These are phyloP conservation scores for Euphorbia schlechtendalii DNA, from an alignment of 441 rosid species.

Conservation along the genomic window DNA sequence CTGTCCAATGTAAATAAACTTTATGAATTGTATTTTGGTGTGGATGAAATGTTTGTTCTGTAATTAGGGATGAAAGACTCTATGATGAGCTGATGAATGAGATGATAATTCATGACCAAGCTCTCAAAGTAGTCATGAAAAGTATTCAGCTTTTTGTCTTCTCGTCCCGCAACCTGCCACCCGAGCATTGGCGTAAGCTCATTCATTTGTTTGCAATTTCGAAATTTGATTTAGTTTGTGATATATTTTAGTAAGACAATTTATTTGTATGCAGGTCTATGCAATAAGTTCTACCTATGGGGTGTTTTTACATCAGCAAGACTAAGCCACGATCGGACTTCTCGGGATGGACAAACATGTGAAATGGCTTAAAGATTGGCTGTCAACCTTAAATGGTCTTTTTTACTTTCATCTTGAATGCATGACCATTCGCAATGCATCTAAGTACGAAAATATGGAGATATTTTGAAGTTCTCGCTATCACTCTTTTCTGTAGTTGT, in stretches of 20 bases:
- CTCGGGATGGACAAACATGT: too few species aligned
- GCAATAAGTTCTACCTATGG: slow-evolving; percentile 19
- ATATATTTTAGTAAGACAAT: too few species aligned
- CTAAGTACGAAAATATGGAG: too few species aligned
- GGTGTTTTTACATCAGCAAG: slow-evolving; percentile 13
- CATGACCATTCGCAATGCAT: too few species aligned
- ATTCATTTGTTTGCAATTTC: neutral
- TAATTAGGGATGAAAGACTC: slow-evolving; percentile 13
- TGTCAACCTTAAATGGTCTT: too few species aligned
- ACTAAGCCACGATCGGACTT: neutral
- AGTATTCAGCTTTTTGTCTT: slow-evolving; percentile 16
- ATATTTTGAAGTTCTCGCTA: too few species aligned
- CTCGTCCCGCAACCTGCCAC: slow-evolving; percentile 19
- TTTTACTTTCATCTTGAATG: too few species aligned
- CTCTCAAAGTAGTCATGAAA: slow-evolving; percentile 16
- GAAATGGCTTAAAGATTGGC: too few species aligned
- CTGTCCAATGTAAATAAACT: too few species aligned
- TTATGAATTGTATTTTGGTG: neutral
- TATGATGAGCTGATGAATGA: slow-evolving; percentile 12
- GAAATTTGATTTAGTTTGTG: too few species aligned
- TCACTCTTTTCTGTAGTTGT: too few species aligned
- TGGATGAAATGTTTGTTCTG: neutral
- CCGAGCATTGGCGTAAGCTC: slow-evolving; percentile 20
- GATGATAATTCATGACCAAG: slow-evolving; percentile 19
- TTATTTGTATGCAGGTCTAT: slow-evolving; percentile 8